phyloP scores from a whole-genome alignment of 352 stramenopile species.

The Phytopythium litorale region DNA sequence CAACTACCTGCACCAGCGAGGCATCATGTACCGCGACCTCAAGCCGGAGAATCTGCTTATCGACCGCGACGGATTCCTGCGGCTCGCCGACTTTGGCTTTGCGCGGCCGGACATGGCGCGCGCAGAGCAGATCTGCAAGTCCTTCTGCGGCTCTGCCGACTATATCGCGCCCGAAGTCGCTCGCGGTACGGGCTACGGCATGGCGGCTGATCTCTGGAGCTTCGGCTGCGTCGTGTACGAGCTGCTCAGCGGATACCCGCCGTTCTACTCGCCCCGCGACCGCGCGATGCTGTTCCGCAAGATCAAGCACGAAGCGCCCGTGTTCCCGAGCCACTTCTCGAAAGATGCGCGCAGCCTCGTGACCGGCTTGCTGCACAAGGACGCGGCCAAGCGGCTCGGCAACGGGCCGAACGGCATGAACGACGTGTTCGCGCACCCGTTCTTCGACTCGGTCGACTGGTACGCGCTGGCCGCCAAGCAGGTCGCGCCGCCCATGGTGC shows the following conservation, averaged over 20 bases:
- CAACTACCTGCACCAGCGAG: conserved; percentile 74
- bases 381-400: conserved; percentile 51
- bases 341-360: conserved; percentile 53
- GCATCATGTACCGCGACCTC: conserved; percentile 87
- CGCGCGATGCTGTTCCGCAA: conserved; percentile 96
- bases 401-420: conserved; percentile 56
- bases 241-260: conserved; percentile 78
- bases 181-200: conserved; percentile 64
- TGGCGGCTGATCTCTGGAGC: conserved; percentile 81
- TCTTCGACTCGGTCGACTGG: conserved; percentile 75
- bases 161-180: conserved; percentile 86
- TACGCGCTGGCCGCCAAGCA: conserved; percentile 73
- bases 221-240: conserved; percentile 89
- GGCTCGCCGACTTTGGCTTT: conserved; percentile 84
- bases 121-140: conserved; percentile 64
- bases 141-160: conserved; percentile 80
- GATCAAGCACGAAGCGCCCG: conserved; percentile 90
- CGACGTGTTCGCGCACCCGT: conserved; percentile 69
- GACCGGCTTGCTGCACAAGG: conserved; percentile 57
- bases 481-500: conserved; percentile 55
- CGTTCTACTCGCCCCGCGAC: conserved; percentile 91
- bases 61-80: conserved; percentile 87
- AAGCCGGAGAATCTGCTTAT: conserved; percentile 92
- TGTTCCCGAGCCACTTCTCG: conserved; percentile 91
- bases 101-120: conserved; percentile 46